Evolutionary conservation across 73 alveolate genomes (phyloP).

Genomic region (Paramecium primaurelia): DNA sequence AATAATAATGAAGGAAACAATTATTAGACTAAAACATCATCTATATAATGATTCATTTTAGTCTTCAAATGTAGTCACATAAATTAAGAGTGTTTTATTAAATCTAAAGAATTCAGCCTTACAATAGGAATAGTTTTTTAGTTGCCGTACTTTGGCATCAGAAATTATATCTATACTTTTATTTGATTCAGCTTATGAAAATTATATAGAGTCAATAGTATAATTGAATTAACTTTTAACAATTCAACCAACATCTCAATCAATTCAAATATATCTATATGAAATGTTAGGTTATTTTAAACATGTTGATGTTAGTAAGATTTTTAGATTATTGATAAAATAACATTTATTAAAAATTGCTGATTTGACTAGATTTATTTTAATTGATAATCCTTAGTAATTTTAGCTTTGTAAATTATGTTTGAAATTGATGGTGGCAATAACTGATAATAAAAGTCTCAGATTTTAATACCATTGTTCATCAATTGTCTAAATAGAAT

Average conservation of each 20-base stretch:
- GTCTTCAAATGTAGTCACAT: not conserved
- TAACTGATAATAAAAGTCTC: constrained; percentile 12
- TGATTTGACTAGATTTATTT: not conserved
- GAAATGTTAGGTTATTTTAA: constrained; percentile 42
- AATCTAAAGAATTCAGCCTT: constrained; percentile 25
- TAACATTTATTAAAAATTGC: not conserved
- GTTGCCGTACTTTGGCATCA: not conserved
- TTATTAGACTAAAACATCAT: constrained; percentile 32
- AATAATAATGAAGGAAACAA: not conserved
- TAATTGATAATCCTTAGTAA: not conserved
- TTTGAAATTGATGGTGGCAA: constrained; percentile 31
- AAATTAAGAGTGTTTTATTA: not conserved
- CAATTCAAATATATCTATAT: not conserved
- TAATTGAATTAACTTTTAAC: not conserved
- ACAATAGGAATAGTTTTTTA: not conserved
- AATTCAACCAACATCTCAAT: not conserved
- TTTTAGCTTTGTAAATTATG: constrained; percentile 21
- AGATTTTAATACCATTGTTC: constrained; percentile 38
- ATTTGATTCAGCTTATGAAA: constrained; percentile 34
- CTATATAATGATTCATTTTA: not conserved
- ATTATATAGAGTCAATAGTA: not conserved
- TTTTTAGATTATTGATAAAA: constrained; percentile 23
- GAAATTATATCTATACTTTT: constrained; percentile 13
- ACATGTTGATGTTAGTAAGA: constrained; percentile 33
- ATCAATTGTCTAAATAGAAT: constrained; percentile 17